Evolutionary conservation across 192 early-diverging fungal genomes (phyloP).

Genomic region (Coemansia asiatica): DNA sequence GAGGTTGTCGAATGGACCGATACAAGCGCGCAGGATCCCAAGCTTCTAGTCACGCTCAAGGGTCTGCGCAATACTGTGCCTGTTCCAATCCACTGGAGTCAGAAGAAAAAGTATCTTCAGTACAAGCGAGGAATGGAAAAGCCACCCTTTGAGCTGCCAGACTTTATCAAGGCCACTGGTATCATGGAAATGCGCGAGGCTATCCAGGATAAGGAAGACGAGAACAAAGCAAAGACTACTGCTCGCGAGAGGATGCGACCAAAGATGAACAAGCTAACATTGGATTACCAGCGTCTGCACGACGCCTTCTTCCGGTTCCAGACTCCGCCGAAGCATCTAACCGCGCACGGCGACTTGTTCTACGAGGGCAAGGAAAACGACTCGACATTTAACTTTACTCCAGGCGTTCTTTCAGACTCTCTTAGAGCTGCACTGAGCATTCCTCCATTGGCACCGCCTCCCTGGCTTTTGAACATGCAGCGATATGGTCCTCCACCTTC

Average conservation of each 20-base stretch:
- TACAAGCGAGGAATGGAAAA: conserved; percentile 97
- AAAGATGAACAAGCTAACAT: conserved; percentile 94
- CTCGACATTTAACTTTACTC: conserved; percentile 80
- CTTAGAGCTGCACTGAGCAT: conserved; percentile 85
- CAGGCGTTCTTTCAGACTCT: conserved; percentile 82
- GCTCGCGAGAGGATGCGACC: conserved; percentile 85
- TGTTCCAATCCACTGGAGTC: conserved; percentile 92
- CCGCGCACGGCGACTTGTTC: conserved; percentile 61
- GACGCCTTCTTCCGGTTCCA: conserved; percentile 98
- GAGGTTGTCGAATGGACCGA: conserved; percentile 98
- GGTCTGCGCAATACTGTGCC: conserved; percentile 91
- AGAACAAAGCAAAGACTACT: conserved; percentile 74
- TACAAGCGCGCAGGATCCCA: conserved; percentile 87
- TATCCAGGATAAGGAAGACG: conserved; percentile 85
- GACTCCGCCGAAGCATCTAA: conserved; percentile 60
- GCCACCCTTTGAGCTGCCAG: conserved; percentile 90
- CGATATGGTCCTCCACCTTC: conserved; percentile 93
- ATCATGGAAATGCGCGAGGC: conserved; percentile 95
- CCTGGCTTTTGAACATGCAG: conserved; percentile 99
- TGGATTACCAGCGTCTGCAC: conserved; percentile 97
- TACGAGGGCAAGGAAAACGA: conserved; percentile 98
- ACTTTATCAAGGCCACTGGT: conserved; percentile 96
- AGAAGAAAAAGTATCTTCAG: conserved; percentile 96
- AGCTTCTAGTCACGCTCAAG: conserved; percentile 88
- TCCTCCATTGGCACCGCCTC: conserved; percentile 89